These are phyloP conservation scores for Cercospora beticola DNA, from an alignment of 2,329 filamentous ascomycete genomes.

Conservation along the genomic window DNA sequence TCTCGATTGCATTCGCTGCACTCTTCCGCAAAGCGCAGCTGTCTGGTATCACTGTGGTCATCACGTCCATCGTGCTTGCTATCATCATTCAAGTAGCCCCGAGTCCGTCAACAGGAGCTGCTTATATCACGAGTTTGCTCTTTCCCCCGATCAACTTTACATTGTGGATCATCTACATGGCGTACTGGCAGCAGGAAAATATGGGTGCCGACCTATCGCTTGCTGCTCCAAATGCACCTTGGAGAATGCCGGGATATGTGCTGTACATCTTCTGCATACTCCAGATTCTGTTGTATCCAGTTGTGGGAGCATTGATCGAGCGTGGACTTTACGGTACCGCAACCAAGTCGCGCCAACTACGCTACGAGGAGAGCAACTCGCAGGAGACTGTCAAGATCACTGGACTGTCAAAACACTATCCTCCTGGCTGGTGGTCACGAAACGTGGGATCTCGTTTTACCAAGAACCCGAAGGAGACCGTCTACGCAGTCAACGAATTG, in stretches of 20 bases:
- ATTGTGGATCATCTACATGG: conserved; percentile 75
- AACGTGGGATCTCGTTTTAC: conserved; percentile 49
- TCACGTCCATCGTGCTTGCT: conserved; percentile 71
- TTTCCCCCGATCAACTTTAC: conserved; percentile 89
- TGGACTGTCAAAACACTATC: conserved; percentile 76
- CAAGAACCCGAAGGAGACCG: conserved; percentile 58
- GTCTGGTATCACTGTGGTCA: conserved; percentile 75
- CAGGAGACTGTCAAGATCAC: conserved; percentile 65
- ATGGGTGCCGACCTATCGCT: conserved; percentile 61
- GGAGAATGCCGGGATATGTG: conserved; percentile 68
- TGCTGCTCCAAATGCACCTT: conserved; percentile 58
- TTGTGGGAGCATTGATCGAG: conserved; percentile 74
- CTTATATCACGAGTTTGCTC: conserved; percentile 69
- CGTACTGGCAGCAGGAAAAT: conserved; percentile 69
- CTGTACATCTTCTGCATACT: conserved; percentile 76
- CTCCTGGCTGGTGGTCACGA: conserved; percentile 60
- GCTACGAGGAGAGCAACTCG: conserved; percentile 29
- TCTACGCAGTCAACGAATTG: conserved; percentile 75
- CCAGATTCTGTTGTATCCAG: conserved; percentile 75
- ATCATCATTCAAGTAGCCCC: conserved; percentile 77
- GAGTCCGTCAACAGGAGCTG: conserved; percentile 60
- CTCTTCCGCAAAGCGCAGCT: conserved; percentile 88
- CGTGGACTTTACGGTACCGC: conserved; percentile 72
- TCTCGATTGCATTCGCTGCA: conserved; percentile 75
- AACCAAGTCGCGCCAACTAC: conserved; percentile 52